Conservation (phyloP, 2,329 filamentous ascomycete genomes). For the Ceratocystis huliohia region DNA sequence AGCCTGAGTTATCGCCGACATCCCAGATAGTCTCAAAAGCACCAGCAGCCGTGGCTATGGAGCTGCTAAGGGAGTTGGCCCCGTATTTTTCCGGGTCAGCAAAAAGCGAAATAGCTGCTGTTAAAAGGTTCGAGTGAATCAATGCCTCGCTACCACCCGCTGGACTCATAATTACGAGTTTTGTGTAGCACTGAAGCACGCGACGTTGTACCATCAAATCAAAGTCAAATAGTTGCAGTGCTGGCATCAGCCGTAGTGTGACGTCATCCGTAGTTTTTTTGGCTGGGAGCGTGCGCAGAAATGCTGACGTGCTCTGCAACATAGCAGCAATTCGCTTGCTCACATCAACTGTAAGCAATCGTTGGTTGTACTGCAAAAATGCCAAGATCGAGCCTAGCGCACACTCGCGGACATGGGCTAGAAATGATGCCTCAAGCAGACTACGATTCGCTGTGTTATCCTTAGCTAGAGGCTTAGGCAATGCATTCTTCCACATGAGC, state of each 20-base stretch:
- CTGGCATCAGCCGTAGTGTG: conserved; percentile 67
- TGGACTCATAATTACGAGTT: conserved; percentile 78
- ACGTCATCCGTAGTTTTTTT: conserved; percentile 83
- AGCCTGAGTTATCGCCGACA: conserved; percentile 83
- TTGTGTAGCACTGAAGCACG: conserved; percentile 88
- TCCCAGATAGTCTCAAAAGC: conserved; percentile 94
- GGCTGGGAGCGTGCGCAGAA: conserved; percentile 68
- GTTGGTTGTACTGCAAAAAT: conserved; percentile 86
- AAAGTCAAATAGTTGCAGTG: conserved; percentile 77
- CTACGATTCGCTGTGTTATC: conserved; percentile 78
- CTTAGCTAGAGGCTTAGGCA: conserved; percentile 86
- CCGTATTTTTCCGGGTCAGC: conserved; percentile 84
- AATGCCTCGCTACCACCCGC: conserved; percentile 73
- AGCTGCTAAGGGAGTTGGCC: conserved; percentile 71
- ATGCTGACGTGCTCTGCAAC: conserved; percentile 87
- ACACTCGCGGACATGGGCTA: conserved; percentile 90
- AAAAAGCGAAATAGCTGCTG: conserved; percentile 79
- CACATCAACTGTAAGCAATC: conserved; percentile 82
- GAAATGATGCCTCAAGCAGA: conserved; percentile 77
- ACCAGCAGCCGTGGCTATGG: conserved; percentile 80
- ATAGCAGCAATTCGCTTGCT: conserved; percentile 85
- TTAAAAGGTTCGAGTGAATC: conserved; percentile 80
- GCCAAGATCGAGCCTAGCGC: conserved; percentile 81
- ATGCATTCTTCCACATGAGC: conserved; percentile 89
- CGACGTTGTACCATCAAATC: conserved; percentile 86